Base-by-base conservation (phyloP, 345 rosid species). In the Rhizophora mangle region DNA sequence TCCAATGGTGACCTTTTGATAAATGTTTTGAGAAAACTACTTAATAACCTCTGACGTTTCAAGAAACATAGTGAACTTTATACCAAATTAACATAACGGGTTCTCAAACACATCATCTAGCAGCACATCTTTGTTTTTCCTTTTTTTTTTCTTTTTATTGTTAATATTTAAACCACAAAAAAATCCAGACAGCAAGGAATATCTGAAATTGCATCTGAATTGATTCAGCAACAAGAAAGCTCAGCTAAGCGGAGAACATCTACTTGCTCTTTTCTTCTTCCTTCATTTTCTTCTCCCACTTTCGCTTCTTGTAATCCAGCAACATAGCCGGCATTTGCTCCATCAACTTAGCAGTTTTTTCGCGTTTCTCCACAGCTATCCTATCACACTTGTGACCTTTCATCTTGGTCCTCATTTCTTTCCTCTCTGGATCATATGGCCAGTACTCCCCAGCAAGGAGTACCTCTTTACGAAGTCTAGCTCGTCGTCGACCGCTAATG, bases 251-350 rank as follows among this genome's bases (percentile, higher is more conserved):
- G 27, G 24, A 55, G 27, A 21, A 2, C 59, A 22, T 21, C 8
- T 64, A 64, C 18, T 51, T 64, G 16, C 39, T 68, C 76, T 93
- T 91, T 64, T 91, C 96, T 74, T 93, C 98, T 80, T 86, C 96
- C 82, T 86, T 91, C 90, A 91, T 85, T 81, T 94, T 94, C 89
- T 86, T 89, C 79, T 88, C 95, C 98, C 98, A 94, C 74, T 87
- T 85, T 64, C 95, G 87, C 88, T 89, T 94, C 93, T 88, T 94
- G 84, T 94, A 89, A 3, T 80, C 97, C 67, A 85, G 85, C 43
- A 94, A 74, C 93, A 87, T 84, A 30, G 80, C 83, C 2, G 96
- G 97, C 98, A 94, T 94, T 78, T 89, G 84, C 86, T 78, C 79
- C 98, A 94, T 89, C 69, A 91, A 72, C 71, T 86, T 85, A 6